These are phyloP conservation scores for Pleoardoris graminearum DNA, from an alignment of 2,329 filamentous ascomycete genomes.

Conservation along the genomic window DNA sequence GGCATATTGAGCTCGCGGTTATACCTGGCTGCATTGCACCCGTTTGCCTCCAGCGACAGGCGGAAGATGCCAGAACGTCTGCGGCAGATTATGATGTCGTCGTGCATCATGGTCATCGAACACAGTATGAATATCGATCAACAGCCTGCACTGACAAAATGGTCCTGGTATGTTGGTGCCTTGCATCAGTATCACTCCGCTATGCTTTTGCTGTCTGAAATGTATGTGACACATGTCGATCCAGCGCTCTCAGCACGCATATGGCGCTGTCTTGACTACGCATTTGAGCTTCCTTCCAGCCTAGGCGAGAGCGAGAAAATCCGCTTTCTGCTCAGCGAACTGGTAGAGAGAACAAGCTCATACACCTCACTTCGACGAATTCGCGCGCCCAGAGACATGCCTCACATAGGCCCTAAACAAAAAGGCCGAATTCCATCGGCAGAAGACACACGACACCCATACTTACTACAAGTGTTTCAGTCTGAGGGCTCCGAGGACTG, in stretches of 20 bases:
- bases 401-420: slow-evolving; percentile 27
- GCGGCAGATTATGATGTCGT: slow-evolving; percentile 65
- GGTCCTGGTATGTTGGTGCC: slow-evolving; percentile 72
- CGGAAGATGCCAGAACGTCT: slow-evolving; percentile 64
- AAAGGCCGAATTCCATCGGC: slow-evolving; percentile 8
- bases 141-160: slow-evolving; percentile 56
- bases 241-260: slow-evolving; percentile 65
- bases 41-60: slow-evolving; percentile 60
- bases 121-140: slow-evolving; percentile 60
- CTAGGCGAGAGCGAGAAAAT: slow-evolving; percentile 61
- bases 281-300: slow-evolving; percentile 64
- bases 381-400: slow-evolving; percentile 55
- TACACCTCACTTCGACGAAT: slow-evolving; percentile 64
- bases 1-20: slow-evolving; percentile 65
- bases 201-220: slow-evolving; percentile 68
- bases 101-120: slow-evolving; percentile 60
- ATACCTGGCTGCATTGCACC: slow-evolving; percentile 69
- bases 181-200: slow-evolving; percentile 74
- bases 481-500: slow-evolving; percentile 5
- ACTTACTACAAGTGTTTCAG: background rate
- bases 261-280: slow-evolving; percentile 72
- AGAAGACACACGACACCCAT: background rate
- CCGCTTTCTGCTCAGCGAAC: slow-evolving; percentile 63
- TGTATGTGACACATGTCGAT: slow-evolving; percentile 62
- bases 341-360: slow-evolving; percentile 62